Evolutionary conservation across 345 rosid species (phyloP), one percentile per base, ranked within the genome.

Genomic region (Abelmoschus esculentus): DNA sequence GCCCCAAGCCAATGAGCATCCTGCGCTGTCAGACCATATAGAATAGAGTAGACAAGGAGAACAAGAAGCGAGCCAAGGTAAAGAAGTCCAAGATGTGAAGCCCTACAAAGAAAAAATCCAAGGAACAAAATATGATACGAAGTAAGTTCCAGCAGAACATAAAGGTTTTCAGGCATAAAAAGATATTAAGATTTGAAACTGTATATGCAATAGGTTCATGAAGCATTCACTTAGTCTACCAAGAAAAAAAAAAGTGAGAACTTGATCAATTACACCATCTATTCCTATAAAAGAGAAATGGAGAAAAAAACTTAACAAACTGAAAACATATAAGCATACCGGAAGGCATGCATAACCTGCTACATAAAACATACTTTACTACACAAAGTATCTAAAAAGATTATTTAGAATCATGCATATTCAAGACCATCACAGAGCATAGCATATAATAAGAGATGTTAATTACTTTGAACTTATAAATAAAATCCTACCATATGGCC

Each of bases 1-100:
- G 89, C 97, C 74, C 99, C 99, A 75, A 96, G 99, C 96, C 97
- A 92, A 28, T 84, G 92, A 17, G 96, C 83, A 70, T 96, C 99
- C 78, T 85, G 89, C 73, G 99, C 91, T 50, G 98, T 91, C 74
- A 96, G 84, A 69, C 97, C 99, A 80, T 96, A 96, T 49, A 91
- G 79, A 77, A 92, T 83, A 26, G 99, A 90, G 80, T 92, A 96
- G 70, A 90, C 97, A 72, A 90, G 81, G 78, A 96, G 93, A 74
- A 96, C 96, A 47, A 83, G 73, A 64, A 96, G 86, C 53, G 99
- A 96, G 53, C 97, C 93, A 64, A 75, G 81, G 81, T 96, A 96
- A 69, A 96, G 92, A 69, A 89, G 83, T 64, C 96, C 97, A 71
- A 96, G 99, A 86, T 92, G 97, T 11, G 93, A 87, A 79, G 93